A percentile compares a stretch with the other conserved stretches of the same genome.
Conservation (phyloP, 2,329 filamentous ascomycete genomes). For the Simplicillium aogashimaense region DNA sequence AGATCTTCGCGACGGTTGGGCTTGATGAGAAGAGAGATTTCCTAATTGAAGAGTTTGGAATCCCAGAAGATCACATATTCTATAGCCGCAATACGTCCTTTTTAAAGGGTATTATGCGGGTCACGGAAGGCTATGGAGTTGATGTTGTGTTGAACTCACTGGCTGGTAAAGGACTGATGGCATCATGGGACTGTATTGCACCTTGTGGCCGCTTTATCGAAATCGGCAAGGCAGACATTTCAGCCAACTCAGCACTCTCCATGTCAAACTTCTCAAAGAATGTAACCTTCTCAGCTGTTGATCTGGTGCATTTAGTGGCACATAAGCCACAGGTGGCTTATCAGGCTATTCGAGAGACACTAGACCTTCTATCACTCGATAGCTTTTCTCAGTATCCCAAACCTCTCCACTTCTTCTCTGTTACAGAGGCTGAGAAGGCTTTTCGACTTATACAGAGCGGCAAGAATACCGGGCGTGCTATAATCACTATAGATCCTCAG, state of each 20-base stretch:
- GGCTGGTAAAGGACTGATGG: constrained; percentile 16
- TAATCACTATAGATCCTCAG: too few species aligned
- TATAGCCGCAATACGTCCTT: constrained; percentile 19
- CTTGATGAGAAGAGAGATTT: constrained; percentile 16
- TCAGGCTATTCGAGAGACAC: too few species aligned
- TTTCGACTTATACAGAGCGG: background rate
- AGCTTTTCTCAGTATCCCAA: too few species aligned
- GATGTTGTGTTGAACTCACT: constrained; percentile 21
- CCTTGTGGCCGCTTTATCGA: constrained; percentile 23
- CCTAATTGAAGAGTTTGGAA: constrained; percentile 14
- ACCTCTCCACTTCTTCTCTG: too few species aligned
- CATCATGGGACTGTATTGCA: constrained; percentile 21
- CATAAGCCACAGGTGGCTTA: too few species aligned
- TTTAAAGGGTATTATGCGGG: constrained; percentile 12
- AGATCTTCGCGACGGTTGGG: constrained; percentile 26
- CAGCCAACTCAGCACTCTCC: too few species aligned
- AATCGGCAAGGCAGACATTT: constrained; percentile 19
- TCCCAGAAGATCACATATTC: constrained; percentile 23
- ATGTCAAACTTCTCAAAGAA: too few species aligned
- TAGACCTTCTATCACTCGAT: too few species aligned
- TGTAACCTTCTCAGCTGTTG: too few species aligned
- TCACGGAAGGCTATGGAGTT: constrained; percentile 17
- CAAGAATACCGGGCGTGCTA: background rate
- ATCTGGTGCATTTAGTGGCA: too few species aligned
- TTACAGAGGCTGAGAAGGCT: too few species aligned